A percentile compares a stretch with the other conserved stretches of the same genome.
These are phyloP conservation scores for Saturnispora hagleri DNA, from an alignment of 805 yeast species.

Conservation along the genomic window DNA sequence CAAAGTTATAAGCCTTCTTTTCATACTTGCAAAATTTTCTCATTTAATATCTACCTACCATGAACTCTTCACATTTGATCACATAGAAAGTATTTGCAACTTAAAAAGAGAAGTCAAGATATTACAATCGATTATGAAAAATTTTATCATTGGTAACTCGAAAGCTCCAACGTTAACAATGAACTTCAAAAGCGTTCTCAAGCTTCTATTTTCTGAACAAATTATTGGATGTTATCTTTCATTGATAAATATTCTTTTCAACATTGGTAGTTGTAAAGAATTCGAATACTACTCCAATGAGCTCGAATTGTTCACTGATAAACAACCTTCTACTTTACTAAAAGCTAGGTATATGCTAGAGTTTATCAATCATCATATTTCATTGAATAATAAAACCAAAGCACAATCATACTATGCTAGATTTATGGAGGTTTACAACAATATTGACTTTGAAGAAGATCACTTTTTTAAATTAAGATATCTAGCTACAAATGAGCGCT, in stretches of 20 bases:
- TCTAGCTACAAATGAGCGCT: constrained; percentile 1
- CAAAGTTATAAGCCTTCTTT: constrained; percentile 14
- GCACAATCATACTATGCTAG: constrained; percentile 12
- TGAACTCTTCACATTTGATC: constrained; percentile 13
- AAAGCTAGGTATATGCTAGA: constrained; percentile 15
- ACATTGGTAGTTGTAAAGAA: constrained; percentile 51
- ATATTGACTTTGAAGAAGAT: not conserved
- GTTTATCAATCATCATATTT: constrained; percentile 19
- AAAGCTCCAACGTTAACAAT: constrained; percentile 15
- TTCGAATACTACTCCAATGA: constrained; percentile 47
- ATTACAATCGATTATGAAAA: constrained; percentile 43
- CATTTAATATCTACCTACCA: constrained; percentile 24
- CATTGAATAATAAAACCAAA: constrained; percentile 8
- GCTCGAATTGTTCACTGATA: constrained; percentile 30
- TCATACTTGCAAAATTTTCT: constrained; percentile 31
- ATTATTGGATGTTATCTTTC: constrained; percentile 32
- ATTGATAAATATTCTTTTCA: constrained; percentile 33
- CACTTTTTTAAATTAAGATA: not conserved
- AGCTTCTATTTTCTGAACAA: constrained; percentile 29
- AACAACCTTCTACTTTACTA: constrained; percentile 22
- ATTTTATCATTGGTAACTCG: constrained; percentile 19
- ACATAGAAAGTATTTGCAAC: constrained; percentile 29
- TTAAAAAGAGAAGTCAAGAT: constrained; percentile 43
- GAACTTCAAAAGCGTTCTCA: constrained; percentile 18
- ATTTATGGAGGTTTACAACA: not conserved